These are phyloP conservation scores for Starmerella cellae DNA, from an alignment of 805 yeast genomes.

Conservation along the genomic window DNA sequence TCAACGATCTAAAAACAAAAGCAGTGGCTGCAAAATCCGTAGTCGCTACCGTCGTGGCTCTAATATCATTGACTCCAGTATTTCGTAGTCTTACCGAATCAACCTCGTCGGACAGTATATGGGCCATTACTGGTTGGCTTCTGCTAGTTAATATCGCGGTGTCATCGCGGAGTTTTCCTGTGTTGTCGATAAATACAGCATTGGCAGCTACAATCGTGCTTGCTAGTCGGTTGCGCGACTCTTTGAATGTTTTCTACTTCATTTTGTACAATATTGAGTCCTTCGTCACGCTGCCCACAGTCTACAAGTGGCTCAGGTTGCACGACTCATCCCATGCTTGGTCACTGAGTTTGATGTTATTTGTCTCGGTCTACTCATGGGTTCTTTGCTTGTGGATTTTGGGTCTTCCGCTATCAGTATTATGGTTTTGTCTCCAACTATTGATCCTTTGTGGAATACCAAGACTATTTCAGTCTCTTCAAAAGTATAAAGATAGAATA, in stretches of 20 bases:
- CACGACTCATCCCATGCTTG: constrained; percentile 18
- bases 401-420: constrained; percentile 32
- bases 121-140: constrained; percentile 80
- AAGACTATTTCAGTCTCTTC: constrained; percentile 53
- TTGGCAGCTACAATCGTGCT: constrained; percentile 76
- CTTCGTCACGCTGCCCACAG: constrained; percentile 59
- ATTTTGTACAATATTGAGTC: constrained; percentile 58
- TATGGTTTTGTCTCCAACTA: constrained; percentile 41
- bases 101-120: constrained; percentile 84
- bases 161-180: constrained; percentile 55
- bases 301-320: constrained; percentile 46
- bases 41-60: constrained; percentile 50
- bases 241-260: constrained; percentile 71
- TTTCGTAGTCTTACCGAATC: constrained; percentile 76
- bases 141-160: constrained; percentile 52
- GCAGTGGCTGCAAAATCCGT: constrained; percentile 42
- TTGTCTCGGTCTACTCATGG: constrained; percentile 17
- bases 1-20: constrained; percentile 2
- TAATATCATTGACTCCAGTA: constrained; percentile 77
- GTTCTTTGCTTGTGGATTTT: constrained; percentile 9
- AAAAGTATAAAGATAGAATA: constrained; percentile 65
- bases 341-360: constrained; percentile 24
- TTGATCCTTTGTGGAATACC: constrained; percentile 49
- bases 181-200: constrained; percentile 67
- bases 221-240: constrained; percentile 70